Evolutionary conservation across 495 filamentous ascomycete species (phyloP), one percentile per base, ranked within the genome.

Genomic region (Daldinia concentrica): DNA sequence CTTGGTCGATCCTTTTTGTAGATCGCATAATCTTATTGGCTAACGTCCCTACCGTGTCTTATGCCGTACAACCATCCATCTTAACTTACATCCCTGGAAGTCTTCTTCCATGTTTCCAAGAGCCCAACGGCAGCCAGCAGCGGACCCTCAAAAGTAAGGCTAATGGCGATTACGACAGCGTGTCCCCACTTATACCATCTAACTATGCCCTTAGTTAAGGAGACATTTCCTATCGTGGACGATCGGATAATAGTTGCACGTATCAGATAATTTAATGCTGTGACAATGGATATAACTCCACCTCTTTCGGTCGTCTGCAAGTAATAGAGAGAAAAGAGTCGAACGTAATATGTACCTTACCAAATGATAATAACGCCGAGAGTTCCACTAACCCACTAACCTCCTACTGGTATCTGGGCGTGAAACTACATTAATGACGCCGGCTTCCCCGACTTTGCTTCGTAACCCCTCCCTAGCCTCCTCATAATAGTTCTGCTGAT

Each of bases 21-120:
- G 51, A 26, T 30, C 27, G 30, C 12, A 34, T 7, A 1, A 22
- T 27, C 24, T 64, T 41, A 72, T 72, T 72, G 70, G 70, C 22
- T 56, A 36, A 17, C 32, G 39, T 57, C 43, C 60, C 59, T 60
- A 37, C 64, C 60, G 59, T 72, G 70, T 72, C 50, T 68, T 37
- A 72, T 58, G 70, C 70, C 57, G 64, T 68, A 56, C 60, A n/a
- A 64, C 60, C 57, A 56, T 19, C 52, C 52, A n/a, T 32, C 27
- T 56, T 17, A 11, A 24, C 14, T 48, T 36, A 24, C 61, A 66
- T 62, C 62, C 62, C 58, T 66, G 68, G 65, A 56, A 65, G 19
- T 52, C 43, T 24, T 58, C 55, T 52, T 62, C 26, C 51, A 54
- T 19, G 24, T 19, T 66, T 62, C 24, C 43, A 62, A 71, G 57